phyloP scores from a whole-genome alignment of 371 early-diverging fungal species.

The Mortierella sp. region DNA sequence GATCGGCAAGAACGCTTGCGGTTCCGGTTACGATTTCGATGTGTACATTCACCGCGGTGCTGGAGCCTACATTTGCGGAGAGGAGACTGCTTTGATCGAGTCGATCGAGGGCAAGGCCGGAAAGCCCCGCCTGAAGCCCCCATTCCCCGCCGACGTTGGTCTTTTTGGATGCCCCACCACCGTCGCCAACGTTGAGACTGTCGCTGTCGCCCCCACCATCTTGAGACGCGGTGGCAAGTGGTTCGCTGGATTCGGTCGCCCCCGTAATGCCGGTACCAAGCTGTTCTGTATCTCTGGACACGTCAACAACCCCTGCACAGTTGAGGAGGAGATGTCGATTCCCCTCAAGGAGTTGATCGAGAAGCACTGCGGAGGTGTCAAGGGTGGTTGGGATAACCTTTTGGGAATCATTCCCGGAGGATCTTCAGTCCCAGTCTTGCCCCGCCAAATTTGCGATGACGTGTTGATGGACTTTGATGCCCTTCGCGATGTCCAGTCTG shows the following conservation, averaged over 20 bases:
- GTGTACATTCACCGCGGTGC: constrained; percentile 97
- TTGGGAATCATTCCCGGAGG: constrained; percentile 98
- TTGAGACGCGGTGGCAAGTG: constrained; percentile 92
- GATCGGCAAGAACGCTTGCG: constrained; percentile 98
- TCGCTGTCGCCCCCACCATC: constrained; percentile 98
- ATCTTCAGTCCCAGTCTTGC: constrained; percentile 94
- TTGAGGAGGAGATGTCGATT: constrained; percentile 99
- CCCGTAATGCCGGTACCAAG: constrained; percentile 96
- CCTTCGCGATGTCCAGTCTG: constrained; percentile 93
- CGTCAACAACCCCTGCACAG: constrained; percentile 97
- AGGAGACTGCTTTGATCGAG: constrained; percentile 98
- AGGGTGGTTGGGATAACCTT: constrained; percentile 98
- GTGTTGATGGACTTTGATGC: constrained; percentile 99
- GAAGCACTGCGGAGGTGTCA: constrained; percentile 97
- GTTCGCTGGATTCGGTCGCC: constrained; percentile 96
- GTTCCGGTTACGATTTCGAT: constrained; percentile 96
- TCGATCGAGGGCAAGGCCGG: constrained; percentile 98
- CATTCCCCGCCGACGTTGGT: constrained; percentile 98
- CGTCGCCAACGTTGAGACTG: constrained; percentile 98
- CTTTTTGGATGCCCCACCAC: constrained; percentile 99
- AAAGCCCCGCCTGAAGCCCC: constrained; percentile 98
- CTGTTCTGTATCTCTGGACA: constrained; percentile 98
- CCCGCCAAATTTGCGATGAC: constrained; percentile 89
- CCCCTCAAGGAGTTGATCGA: constrained; percentile 95
- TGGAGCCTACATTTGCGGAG: constrained; percentile 98